These are phyloP conservation scores for Sporothrix humicola DNA, from an alignment of 2,329 filamentous ascomycete species.

Conservation along the genomic window DNA sequence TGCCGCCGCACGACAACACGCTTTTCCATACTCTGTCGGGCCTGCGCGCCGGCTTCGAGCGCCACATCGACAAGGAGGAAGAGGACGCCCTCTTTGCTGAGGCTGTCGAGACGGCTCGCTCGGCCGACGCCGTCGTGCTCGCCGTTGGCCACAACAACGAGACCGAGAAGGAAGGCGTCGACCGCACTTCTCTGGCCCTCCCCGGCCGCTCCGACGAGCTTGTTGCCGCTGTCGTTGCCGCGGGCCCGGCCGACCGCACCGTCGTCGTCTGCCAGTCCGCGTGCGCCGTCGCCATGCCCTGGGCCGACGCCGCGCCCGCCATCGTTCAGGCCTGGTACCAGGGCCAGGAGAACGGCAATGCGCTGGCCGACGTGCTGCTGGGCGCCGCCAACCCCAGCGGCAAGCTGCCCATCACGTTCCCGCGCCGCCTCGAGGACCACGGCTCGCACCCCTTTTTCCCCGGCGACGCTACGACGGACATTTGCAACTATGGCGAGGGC, in stretches of 20 bases:
- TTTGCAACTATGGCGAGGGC: slow-evolving; percentile 73
- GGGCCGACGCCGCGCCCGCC: slow-evolving; percentile 44
- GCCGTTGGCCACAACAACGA: slow-evolving; percentile 42
- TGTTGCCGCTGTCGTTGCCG: slow-evolving; percentile 58
- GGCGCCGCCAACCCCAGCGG: slow-evolving; percentile 74
- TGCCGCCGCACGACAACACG: slow-evolving; percentile 39
- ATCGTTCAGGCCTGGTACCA: slow-evolving; percentile 83
- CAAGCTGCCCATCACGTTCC: slow-evolving; percentile 70
- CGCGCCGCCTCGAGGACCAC: slow-evolving; percentile 66
- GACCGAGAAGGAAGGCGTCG: slow-evolving; percentile 36
- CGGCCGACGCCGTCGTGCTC: slow-evolving; percentile 43
- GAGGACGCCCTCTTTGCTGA: slow-evolving; percentile 36
- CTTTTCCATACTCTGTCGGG: slow-evolving; percentile 40
- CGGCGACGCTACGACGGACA: slow-evolving; percentile 60
- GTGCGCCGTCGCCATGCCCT: slow-evolving; percentile 73
- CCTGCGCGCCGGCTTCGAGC: slow-evolving; percentile 36
- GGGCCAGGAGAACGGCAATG: slow-evolving; percentile 84
- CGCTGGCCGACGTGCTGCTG: slow-evolving; percentile 77
- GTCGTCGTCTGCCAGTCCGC: slow-evolving; percentile 72
- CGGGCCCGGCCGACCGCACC: slow-evolving; percentile 52
- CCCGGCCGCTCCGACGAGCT: slow-evolving; percentile 35
- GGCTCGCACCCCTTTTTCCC: slow-evolving; percentile 71
- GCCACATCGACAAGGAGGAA: slow-evolving; percentile 31
- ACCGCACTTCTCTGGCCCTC: slow-evolving; percentile 35
- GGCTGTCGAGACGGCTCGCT: slow-evolving; percentile 47